Conservation (phyloP, 108 stramenopile genomes). For the Cyclostephanos tholiformis region DNA sequence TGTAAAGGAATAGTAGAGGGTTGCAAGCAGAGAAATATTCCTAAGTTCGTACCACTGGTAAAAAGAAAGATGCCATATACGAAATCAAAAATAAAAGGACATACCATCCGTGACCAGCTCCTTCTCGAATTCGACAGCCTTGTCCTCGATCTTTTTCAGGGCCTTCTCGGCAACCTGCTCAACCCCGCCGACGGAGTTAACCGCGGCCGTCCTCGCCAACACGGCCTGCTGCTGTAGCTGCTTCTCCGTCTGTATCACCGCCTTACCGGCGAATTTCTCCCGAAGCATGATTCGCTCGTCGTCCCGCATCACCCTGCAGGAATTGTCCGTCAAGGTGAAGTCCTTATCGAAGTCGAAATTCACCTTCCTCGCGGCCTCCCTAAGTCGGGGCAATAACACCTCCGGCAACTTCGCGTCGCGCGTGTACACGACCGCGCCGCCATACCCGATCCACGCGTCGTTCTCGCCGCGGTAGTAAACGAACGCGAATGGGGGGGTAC, state of each 20-base stretch:
- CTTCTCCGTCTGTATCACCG: constrained; percentile 75
- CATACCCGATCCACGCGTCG: constrained; percentile 98
- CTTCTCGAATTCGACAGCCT: constrained; percentile 67
- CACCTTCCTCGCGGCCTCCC: constrained; percentile 84
- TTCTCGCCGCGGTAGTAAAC: constrained; percentile 95
- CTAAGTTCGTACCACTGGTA: constrained; percentile 27
- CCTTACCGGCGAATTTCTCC: constrained; percentile 87
- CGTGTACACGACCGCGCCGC: constrained; percentile 96
- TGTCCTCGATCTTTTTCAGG: constrained; percentile 53
- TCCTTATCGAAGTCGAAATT: constrained; percentile 86
- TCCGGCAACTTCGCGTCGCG: constrained; percentile 77
- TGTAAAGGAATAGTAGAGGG: constrained; percentile 10
- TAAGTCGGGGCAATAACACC: constrained; percentile 73
- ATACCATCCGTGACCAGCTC: constrained; percentile 56
- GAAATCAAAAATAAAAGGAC: not conserved
- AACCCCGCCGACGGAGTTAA: constrained; percentile 68
- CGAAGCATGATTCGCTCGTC: constrained; percentile 63
- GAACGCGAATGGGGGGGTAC: constrained; percentile 87
- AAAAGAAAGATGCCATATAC: too few relatives aligned
- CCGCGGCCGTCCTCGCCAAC: constrained; percentile 70
- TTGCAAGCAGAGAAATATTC: constrained; percentile 26
- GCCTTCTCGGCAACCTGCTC: constrained; percentile 73
- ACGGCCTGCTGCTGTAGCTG: constrained; percentile 79
- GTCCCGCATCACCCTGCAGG: constrained; percentile 57
- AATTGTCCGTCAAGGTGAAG: constrained; percentile 77